Evolutionary conservation across 805 yeast species (phyloP).

Genomic region (Lachancea nothofagi): DNA sequence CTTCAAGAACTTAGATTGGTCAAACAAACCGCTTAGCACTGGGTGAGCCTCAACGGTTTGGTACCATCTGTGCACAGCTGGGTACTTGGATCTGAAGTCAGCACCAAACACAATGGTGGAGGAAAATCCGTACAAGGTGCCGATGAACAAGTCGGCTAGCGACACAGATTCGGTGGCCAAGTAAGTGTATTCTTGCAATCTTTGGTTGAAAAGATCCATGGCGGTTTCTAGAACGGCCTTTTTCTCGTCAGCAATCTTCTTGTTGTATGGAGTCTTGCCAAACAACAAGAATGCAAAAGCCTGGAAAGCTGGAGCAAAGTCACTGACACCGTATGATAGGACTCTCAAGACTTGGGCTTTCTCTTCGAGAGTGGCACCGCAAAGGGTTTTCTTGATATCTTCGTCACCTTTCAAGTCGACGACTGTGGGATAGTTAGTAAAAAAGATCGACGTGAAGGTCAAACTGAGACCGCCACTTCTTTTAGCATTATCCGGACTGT

Average conservation of each 20-base stretch:
- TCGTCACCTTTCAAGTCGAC: constrained; percentile 34
- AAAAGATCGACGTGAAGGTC: too few relatives aligned
- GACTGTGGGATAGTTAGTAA: constrained; percentile 13
- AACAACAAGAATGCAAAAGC: constrained; percentile 48
- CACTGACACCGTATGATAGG: constrained; percentile 71
- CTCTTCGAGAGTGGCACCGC: constrained; percentile 62
- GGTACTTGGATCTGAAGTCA: constrained; percentile 59
- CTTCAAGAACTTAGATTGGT: constrained; percentile 52
- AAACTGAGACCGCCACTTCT: too few relatives aligned
- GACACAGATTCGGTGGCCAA: constrained; percentile 68
- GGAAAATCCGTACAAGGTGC: constrained; percentile 17
- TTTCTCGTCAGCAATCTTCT: constrained; percentile 53
- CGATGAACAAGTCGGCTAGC: constrained; percentile 28
- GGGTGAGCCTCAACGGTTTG: constrained; percentile 48
- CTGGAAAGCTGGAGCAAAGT: constrained; percentile 45
- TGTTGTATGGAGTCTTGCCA: constrained; percentile 74
- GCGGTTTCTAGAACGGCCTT: constrained; percentile 36
- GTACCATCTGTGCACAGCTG: constrained; percentile 69
- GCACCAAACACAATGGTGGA: constrained; percentile 54
- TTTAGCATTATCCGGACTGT: background rate
- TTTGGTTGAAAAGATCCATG: constrained; percentile 46
- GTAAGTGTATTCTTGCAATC: constrained; percentile 60
- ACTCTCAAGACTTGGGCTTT: constrained; percentile 62
- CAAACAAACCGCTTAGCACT: constrained; percentile 42
- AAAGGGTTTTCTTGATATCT: constrained; percentile 36